Evolutionary conservation across 495 filamentous ascomycete genomes (phyloP), one percentile per base, ranked within the genome.

Genomic region (Baudoinia panamericana): DNA sequence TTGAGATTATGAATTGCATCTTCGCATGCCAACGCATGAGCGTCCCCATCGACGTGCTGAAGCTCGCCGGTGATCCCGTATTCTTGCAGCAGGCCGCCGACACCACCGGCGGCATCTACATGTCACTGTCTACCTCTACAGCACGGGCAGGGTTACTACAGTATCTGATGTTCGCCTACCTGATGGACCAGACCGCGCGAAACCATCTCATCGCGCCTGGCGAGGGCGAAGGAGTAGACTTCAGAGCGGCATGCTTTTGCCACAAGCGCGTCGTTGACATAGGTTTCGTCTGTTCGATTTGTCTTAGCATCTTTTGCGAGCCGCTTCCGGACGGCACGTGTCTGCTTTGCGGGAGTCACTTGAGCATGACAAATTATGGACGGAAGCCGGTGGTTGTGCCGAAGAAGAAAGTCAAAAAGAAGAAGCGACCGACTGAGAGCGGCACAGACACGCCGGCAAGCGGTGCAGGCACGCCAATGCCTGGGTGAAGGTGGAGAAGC

Each of bases 191-290:
- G 46, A 69, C 71, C 4, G 75, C 73, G 23, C 69, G 84, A 2
- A 57, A 61, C 25, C 65, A 73, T 38, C 56, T 96, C 24, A 67
- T 92, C 7, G 63, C 79, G 12, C 90, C 90, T 0, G 82, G 77
- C 10, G 75, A 82, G n/a, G 80, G 82, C 16, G 51, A 45, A 17
- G 72, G 79, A 31, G 90, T 97, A 26, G 92, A 97, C 66, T 97
- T 97, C 57, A 71, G 92, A 8, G 88, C 90, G 5, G 90, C 90
- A 11, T 97, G 90, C 61, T 97, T 97, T 59, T 97, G 90, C 58
- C 90, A 97, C 61, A 70, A 88, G 23, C 72, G 70, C 18, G 85
- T 96, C 11, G 80, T 97, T 40, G 84, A 94, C 63, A 72, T 90
- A 19, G 90, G 84, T 9, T 97, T 79, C 55, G 92, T 97, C 30